Evolutionary conservation across 176 grass and related monocot species (phyloP).

Genomic region (Musa troglodytarum): DNA sequence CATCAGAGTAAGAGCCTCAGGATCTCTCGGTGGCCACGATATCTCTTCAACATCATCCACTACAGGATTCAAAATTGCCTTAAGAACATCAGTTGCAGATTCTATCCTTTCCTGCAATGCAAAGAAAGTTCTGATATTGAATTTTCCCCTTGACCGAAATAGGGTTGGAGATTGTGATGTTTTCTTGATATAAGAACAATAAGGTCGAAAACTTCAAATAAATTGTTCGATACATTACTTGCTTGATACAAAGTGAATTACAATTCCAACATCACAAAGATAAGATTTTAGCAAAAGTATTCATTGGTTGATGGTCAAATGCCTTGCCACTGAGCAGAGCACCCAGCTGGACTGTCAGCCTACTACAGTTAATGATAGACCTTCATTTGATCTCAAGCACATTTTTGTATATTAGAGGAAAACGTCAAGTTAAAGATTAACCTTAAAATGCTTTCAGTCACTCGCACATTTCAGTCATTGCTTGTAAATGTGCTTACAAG

Average conservation of each 20-base stretch:
- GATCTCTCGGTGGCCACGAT: constrained; percentile 70
- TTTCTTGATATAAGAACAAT: background rate
- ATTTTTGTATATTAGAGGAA: no score
- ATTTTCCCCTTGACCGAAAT: background rate
- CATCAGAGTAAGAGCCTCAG: constrained; percentile 57
- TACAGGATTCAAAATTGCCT: constrained; percentile 65
- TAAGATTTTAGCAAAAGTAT: background rate
- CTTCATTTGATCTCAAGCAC: background rate
- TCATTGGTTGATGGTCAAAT: background rate
- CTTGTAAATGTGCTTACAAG: background rate
- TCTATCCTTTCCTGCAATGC: constrained; percentile 75
- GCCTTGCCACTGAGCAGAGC: background rate
- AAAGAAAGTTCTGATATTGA: constrained; percentile 8
- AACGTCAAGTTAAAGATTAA: no score
- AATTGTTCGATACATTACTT: background rate
- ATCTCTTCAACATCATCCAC: constrained; percentile 58
- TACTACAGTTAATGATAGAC: background rate
- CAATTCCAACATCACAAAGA: background rate
- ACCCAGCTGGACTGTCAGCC: background rate
- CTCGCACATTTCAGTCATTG: background rate
- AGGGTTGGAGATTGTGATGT: background rate
- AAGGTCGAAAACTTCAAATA: background rate
- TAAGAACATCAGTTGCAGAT: constrained; percentile 79
- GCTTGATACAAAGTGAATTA: background rate
- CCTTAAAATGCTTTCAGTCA: no score